Percentiles rank a stretch among this genome's conserved stretches.
Conservation (phyloP, 164 flowering plant genomes). For the Aristolochia californica region DNA sequence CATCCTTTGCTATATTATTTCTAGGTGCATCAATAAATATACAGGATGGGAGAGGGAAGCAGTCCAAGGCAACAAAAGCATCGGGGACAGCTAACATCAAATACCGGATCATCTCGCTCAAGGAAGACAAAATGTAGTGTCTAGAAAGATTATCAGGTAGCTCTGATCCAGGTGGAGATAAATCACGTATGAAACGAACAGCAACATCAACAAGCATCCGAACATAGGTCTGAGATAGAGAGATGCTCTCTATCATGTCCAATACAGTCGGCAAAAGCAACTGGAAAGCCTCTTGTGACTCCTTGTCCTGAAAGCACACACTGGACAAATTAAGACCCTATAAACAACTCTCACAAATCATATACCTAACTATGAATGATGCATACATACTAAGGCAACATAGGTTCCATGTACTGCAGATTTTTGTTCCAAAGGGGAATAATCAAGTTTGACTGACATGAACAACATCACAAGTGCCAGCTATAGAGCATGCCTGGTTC, state of each 20-base stretch:
- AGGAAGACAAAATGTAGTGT: conserved; percentile 57
- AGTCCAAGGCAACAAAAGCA: conserved; percentile 92
- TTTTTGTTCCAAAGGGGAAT: no score
- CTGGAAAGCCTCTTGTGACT: conserved; percentile 55
- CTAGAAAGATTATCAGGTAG: conserved; percentile 59
- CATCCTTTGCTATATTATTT: conserved; percentile 43
- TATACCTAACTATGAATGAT: no score
- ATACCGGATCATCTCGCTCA: conserved; percentile 86
- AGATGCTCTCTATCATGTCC: conserved; percentile 58
- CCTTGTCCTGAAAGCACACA: conserved; percentile 58
- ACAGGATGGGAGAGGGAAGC: conserved; percentile 72
- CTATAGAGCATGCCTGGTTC: no score
- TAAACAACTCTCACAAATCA: background rate
- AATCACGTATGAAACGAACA: conserved; percentile 57
- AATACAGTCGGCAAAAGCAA: conserved; percentile 74
- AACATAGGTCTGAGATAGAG: conserved; percentile 71
- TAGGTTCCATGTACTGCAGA: no score
- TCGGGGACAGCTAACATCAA: conserved; percentile 82
- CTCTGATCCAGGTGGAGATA: conserved; percentile 60
- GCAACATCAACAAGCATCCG: conserved; percentile 68
- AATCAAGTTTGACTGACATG: no score
- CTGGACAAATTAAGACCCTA: conserved; percentile 7
- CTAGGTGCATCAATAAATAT: conserved; percentile 36
- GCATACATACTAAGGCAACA: no score
- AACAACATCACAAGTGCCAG: no score